Conservation (phyloP, 164 flowering plant genomes). For the Nymphaea thermarum region DNA sequence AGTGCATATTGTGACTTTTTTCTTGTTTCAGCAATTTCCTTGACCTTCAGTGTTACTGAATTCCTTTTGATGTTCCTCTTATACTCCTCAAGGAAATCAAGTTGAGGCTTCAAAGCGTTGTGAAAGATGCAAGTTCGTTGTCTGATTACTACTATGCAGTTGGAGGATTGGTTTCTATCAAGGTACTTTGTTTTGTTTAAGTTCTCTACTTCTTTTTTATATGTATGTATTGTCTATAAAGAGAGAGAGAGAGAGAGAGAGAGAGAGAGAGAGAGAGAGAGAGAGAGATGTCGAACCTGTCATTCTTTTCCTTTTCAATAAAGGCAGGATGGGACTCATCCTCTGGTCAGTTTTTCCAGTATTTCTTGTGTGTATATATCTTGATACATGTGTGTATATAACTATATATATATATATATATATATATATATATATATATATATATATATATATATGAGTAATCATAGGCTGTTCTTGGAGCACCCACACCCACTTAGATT, state of each 20-base stretch:
- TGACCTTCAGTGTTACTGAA: background rate
- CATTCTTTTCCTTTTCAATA: too few species aligned
- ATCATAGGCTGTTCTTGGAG: too few species aligned
- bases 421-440: too few species aligned
- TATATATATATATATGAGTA: too few species aligned
- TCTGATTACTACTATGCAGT: conserved; percentile 61
- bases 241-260: background rate
- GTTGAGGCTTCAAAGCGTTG: conserved; percentile 42
- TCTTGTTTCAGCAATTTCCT: background rate
- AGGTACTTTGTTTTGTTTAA: conserved; percentile 31
- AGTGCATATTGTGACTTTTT: background rate
- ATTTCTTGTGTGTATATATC: too few species aligned
- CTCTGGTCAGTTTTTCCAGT: too few species aligned
- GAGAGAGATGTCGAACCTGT: too few species aligned
- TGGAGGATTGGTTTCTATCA: conserved; percentile 61
- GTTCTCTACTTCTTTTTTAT: background rate
- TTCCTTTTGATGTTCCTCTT: background rate
- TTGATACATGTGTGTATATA: too few species aligned
- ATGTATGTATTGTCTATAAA: background rate
- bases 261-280: background rate
- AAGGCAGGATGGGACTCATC: too few species aligned
- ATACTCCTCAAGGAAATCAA: conserved; percentile 29
- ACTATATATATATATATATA: too few species aligned
- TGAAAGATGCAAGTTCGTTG: conserved; percentile 57
- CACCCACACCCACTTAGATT: too few species aligned